phyloP scores from a whole-genome alignment of 163 green algal species.

The Smithsoniella earleae region DNA sequence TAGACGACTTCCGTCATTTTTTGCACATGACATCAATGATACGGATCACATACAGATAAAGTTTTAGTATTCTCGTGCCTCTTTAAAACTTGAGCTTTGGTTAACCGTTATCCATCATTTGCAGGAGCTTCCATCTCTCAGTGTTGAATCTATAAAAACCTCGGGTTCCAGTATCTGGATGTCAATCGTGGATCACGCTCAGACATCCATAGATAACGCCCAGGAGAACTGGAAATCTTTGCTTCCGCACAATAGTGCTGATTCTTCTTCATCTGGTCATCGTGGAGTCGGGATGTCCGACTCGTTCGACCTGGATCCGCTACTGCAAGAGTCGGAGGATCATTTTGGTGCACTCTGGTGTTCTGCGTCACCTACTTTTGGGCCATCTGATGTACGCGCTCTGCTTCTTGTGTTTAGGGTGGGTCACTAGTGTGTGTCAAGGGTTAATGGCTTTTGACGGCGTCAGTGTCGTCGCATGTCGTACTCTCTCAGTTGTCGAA shows the following conservation, averaged over 20 bases:
- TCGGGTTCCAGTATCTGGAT: too few species aligned
- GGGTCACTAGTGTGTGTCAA: neutral
- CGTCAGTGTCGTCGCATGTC: too few species aligned
- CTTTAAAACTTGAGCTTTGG: too few species aligned
- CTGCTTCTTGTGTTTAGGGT: too few species aligned
- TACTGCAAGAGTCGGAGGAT: neutral
- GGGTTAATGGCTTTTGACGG: neutral
- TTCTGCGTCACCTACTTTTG: neutral
- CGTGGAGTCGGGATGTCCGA: neutral
- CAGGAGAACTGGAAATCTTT: conserved; percentile 27
- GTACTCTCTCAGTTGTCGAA: neutral
- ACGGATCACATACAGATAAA: too few species aligned
- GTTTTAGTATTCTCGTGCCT: too few species aligned
- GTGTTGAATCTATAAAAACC: too few species aligned
- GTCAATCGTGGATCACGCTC: neutral
- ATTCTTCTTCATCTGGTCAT: neutral
- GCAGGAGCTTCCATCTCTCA: too few species aligned
- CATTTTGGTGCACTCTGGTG: conserved; percentile 22
- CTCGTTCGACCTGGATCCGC: neutral
- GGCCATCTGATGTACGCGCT: too few species aligned
- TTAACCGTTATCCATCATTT: too few species aligned
- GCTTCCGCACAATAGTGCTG: neutral
- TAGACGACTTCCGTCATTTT: too few species aligned
- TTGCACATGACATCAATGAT: too few species aligned
- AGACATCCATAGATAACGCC: conserved; percentile 16